A percentile compares a stretch with the other conserved stretches of the same genome.
These are phyloP conservation scores for Eucalyptus caleyi DNA, from an alignment of 345 rosid species.

Conservation along the genomic window DNA sequence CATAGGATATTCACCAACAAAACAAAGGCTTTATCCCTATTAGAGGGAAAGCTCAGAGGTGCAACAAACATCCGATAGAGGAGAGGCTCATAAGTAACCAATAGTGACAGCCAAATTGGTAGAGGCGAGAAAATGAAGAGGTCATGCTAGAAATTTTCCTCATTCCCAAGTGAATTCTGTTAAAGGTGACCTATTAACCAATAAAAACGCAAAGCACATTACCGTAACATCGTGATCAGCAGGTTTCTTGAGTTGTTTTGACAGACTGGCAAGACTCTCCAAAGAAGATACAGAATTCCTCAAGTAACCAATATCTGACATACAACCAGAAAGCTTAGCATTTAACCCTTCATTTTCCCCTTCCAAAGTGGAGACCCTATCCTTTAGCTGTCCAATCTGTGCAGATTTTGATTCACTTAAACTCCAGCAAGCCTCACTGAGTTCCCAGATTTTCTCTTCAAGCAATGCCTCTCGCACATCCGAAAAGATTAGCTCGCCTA, in stretches of 20 bases:
- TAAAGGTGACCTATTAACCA: background rate
- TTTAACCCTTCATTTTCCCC: constrained; percentile 42
- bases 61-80: background rate
- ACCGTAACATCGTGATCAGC: constrained; percentile 36
- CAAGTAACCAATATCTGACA: constrained; percentile 45
- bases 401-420: constrained; percentile 22
- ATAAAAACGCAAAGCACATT: background rate
- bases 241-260: constrained; percentile 5
- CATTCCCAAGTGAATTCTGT: background rate
- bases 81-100: background rate
- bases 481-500: constrained; percentile 42
- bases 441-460: constrained; percentile 48
- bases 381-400: constrained; percentile 49
- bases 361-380: constrained; percentile 41
- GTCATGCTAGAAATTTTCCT: background rate
- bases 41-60: background rate
- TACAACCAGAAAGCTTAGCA: constrained; percentile 35
- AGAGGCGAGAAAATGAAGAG: background rate
- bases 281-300: constrained; percentile 45
- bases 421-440: constrained; percentile 24
- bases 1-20: background rate
- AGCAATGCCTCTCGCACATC: constrained; percentile 40
- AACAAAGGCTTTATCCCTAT: background rate
- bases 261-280: constrained; percentile 37
- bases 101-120: background rate